phyloP scores from a whole-genome alignment of 2,329 filamentous ascomycete genomes.

The Tolypocladium tropicale region DNA sequence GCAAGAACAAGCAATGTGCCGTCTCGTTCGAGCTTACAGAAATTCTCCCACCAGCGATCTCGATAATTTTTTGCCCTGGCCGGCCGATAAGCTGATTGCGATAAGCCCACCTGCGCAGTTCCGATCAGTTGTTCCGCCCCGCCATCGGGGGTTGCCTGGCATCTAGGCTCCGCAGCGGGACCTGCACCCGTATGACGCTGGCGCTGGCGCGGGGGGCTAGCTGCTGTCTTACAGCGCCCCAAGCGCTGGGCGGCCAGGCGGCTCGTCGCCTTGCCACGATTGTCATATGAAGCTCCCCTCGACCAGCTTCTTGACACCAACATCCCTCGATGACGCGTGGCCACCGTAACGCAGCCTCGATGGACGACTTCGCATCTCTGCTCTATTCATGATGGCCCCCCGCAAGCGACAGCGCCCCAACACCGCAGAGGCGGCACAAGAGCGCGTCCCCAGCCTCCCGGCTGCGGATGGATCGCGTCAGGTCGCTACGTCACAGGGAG shows the following conservation, averaged over 20 bases:
- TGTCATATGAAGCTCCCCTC: not conserved
- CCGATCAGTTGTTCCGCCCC: not conserved
- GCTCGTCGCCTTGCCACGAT: not conserved
- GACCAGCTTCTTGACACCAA: not conserved
- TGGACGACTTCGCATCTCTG: constrained; percentile 2
- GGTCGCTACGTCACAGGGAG: constrained; percentile 6
- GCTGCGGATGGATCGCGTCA: constrained; percentile 9
- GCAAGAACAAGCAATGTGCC: constrained; percentile 1
- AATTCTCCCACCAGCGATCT: not conserved
- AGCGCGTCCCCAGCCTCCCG: constrained; percentile 7
- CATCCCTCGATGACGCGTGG: not conserved
- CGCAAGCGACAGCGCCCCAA: constrained; percentile 23
- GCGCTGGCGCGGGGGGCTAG: not conserved
- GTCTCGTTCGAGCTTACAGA: not conserved
- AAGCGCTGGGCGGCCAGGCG: not conserved
- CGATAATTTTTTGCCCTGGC: constrained; percentile 19
- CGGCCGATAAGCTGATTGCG: constrained; percentile 17
- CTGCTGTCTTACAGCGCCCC: not conserved
- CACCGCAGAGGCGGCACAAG: constrained; percentile 12
- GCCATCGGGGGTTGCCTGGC: not conserved
- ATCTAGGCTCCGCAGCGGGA: not conserved
- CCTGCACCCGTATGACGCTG: not conserved
- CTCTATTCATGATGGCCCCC: constrained; percentile 16
- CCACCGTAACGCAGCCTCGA: constrained; percentile 1
- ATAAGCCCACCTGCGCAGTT: constrained; percentile 6